These are phyloP conservation scores for Dispira simplex DNA, from an alignment of 192 early-diverging fungal genomes.

Conservation along the genomic window DNA sequence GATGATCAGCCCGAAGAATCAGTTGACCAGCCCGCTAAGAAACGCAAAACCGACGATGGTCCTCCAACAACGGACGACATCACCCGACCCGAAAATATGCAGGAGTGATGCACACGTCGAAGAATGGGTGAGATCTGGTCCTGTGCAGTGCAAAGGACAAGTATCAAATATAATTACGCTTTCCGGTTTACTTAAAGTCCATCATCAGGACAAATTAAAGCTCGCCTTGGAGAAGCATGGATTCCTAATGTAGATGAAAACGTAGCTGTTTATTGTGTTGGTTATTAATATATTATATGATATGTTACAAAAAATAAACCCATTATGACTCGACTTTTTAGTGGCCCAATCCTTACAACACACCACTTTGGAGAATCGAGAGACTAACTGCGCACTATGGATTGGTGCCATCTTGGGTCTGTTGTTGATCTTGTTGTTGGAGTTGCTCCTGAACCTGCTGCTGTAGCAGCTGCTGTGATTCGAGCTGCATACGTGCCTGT, in stretches of 20 bases:
- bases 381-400: no score
- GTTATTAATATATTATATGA: not conserved
- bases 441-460: not conserved
- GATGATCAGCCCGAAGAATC: not conserved
- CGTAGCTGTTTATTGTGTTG: no score
- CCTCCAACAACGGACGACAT: not conserved
- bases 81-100: not conserved
- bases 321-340: not conserved
- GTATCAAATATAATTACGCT: not conserved
- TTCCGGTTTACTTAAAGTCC: not conserved
- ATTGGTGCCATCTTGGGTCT: no score
- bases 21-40: not conserved
- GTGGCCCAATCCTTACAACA: not conserved
- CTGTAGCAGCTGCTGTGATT: slow-evolving; percentile 33
- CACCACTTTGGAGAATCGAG: not conserved
- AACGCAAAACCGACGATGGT: not conserved
- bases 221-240: not conserved
- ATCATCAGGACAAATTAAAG: not conserved
- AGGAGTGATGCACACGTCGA: not conserved
- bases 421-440: not conserved
- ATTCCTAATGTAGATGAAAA: not conserved
- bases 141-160: not conserved
- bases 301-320: not conserved
- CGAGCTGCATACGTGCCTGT: slow-evolving; percentile 58
- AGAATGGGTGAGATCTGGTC: not conserved